Evolutionary conservation across 2,329 filamentous ascomycete genomes (phyloP).

Genomic region (Ceratocystis eucalypticola): DNA sequence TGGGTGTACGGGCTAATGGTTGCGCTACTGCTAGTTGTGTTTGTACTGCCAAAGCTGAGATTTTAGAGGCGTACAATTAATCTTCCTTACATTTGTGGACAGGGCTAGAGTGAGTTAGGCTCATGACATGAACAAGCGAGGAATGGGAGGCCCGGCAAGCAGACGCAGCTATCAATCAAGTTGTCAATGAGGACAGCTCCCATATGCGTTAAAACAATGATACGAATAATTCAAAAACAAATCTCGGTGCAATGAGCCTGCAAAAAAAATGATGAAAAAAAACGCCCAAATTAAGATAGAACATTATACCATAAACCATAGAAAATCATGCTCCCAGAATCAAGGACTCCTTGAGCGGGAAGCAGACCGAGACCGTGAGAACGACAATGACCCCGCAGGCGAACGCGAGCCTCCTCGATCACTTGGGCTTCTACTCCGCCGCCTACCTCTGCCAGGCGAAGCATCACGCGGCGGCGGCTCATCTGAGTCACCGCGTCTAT

Average conservation of each 20-base stretch:
- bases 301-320: background rate
- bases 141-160: background rate
- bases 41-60: conserved; percentile 74
- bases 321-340: background rate
- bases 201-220: background rate
- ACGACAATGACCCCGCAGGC: conserved; percentile 3
- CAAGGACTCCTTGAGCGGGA: conserved; percentile 11
- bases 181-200: background rate
- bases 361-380: background rate
- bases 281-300: background rate
- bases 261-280: background rate
- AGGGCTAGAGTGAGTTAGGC: background rate
- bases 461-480: background rate
- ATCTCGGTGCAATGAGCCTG: background rate
- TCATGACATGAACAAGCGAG: no score
- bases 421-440: conserved; percentile 6
- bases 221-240: background rate
- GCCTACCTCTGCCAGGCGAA: background rate
- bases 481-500: background rate
- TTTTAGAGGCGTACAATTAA: conserved; percentile 39
- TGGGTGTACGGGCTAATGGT: conserved; percentile 75
- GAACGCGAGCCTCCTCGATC: background rate
- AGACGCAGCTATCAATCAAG: background rate
- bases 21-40: conserved; percentile 64
- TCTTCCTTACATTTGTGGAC: no score